Evolutionary conservation across 192 early-diverging fungal genomes (phyloP).

Genomic region (Bifiguratus adelaidae): DNA sequence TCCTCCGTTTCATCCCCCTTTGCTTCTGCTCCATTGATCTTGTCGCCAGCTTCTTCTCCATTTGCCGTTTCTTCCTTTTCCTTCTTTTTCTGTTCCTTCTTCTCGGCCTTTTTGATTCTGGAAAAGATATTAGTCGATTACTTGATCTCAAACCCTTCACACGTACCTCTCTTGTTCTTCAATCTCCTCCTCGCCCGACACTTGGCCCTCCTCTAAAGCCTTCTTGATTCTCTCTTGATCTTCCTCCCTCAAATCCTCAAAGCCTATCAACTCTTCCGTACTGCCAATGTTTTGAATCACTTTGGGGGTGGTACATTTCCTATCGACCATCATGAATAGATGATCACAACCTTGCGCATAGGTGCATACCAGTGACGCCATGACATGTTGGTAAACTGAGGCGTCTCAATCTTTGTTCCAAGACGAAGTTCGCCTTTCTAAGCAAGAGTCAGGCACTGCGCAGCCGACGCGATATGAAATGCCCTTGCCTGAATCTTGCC

Average conservation of each 20-base stretch:
- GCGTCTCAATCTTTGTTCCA: slow-evolving; percentile 1
- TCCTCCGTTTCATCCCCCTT: not conserved
- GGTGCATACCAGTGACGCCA: slow-evolving; percentile 4
- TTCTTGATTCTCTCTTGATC: slow-evolving; percentile 1
- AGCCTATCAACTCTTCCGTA: not conserved
- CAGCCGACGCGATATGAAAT: not conserved
- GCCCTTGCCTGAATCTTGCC: not conserved
- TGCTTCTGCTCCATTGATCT: not conserved
- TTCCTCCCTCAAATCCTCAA: not conserved
- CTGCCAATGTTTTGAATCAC: not conserved
- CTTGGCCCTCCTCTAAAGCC: slow-evolving; percentile 1
- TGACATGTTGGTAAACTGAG: not conserved
- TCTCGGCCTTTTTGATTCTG: not conserved
- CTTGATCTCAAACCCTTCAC: not conserved
- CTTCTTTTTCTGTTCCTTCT: not conserved
- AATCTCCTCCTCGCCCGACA: not conserved
- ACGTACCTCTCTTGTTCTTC: too few species aligned
- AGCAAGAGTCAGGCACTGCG: not conserved
- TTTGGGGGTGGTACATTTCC: slow-evolving; percentile 6
- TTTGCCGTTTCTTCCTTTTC: not conserved
- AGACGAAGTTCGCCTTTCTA: slow-evolving; percentile 1
- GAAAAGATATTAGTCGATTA: not conserved
- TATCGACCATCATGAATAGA: not conserved
- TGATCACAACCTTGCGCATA: not conserved
- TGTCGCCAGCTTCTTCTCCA: not conserved